Conservation (phyloP, 164 flowering plant species). For the Sedum album region DNA sequence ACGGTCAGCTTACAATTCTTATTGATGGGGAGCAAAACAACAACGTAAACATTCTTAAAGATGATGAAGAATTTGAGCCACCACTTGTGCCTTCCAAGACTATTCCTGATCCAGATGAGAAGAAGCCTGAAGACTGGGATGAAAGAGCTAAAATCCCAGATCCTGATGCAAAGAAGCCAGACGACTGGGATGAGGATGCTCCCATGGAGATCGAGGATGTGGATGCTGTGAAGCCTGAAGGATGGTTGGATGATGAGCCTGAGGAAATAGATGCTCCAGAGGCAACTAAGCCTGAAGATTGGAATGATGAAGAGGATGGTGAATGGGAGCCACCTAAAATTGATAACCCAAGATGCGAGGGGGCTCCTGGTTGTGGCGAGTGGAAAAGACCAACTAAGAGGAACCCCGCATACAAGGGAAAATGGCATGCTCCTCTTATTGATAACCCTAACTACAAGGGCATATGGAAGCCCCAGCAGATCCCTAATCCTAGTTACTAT, state of each 20-base stretch:
- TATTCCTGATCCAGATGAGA: conserved; percentile 86
- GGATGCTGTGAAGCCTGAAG: conserved; percentile 93
- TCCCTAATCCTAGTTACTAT: conserved; percentile 77
- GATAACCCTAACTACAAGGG: conserved; percentile 73
- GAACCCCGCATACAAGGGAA: conserved; percentile 95
- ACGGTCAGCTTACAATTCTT: conserved; percentile 57
- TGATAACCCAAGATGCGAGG: conserved; percentile 79
- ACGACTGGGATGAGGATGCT: conserved; percentile 38
- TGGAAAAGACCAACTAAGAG: conserved; percentile 95
- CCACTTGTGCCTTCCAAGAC: conserved; percentile 72
- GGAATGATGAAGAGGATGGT: conserved; percentile 99
- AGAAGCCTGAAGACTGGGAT: conserved; percentile 67
- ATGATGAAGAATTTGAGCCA: conserved; percentile 78
- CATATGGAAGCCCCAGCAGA: conserved; percentile 86
- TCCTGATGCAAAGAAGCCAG: conserved; percentile 91
- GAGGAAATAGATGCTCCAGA: conserved; percentile 95
- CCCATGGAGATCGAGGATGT: conserved; percentile 91
- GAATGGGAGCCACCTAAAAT: conserved; percentile 96
- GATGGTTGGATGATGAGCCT: conserved; percentile 84
- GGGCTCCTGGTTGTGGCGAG: conserved; percentile 93
- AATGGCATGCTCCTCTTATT: conserved; percentile 66
- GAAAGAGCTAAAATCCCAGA: conserved; percentile 45
- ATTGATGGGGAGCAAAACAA: conserved; percentile 94
- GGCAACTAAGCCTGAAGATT: conserved; percentile 90
- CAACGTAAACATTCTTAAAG: conserved; percentile 60